These are phyloP conservation scores for Termitomyces sp. DNA, from an alignment of 768 basidiomycete genomes.

Conservation along the genomic window DNA sequence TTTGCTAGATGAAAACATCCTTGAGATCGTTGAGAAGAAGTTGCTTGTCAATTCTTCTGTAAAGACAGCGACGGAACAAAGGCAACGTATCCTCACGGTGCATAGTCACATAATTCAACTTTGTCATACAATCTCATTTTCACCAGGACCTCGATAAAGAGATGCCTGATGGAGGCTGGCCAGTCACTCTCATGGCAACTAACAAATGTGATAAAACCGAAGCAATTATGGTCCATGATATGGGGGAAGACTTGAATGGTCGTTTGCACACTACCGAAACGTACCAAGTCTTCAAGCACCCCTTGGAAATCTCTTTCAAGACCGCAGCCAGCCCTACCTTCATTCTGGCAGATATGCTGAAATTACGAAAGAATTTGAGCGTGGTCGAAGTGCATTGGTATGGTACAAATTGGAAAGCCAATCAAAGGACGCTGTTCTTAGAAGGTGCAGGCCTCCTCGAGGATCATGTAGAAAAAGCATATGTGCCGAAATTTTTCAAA, in stretches of 20 bases:
- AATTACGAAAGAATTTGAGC: not conserved
- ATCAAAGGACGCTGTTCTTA: not conserved
- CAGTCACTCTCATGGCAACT: too few species aligned
- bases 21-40: not conserved
- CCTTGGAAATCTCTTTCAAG: not conserved
- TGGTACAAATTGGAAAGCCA: not conserved
- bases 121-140: not conserved
- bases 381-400: accelerated
- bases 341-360: not conserved
- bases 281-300: too few species aligned
- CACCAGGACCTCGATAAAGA: too few species aligned
- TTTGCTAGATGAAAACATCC: not conserved
- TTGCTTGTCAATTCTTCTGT: not conserved
- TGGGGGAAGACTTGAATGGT: not conserved
- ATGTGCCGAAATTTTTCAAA: not conserved
- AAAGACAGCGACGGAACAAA: too few species aligned
- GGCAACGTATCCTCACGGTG: not conserved
- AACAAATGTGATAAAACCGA: not conserved
- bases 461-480: not conserved
- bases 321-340: not conserved
- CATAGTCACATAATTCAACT: not conserved
- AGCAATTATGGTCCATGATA: not conserved
- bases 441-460: not conserved
- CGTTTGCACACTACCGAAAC: not conserved
- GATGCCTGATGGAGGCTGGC: too few species aligned